Base-by-base conservation (phyloP, 345 rosid species). In the Eucalyptus camaldulensis region DNA sequence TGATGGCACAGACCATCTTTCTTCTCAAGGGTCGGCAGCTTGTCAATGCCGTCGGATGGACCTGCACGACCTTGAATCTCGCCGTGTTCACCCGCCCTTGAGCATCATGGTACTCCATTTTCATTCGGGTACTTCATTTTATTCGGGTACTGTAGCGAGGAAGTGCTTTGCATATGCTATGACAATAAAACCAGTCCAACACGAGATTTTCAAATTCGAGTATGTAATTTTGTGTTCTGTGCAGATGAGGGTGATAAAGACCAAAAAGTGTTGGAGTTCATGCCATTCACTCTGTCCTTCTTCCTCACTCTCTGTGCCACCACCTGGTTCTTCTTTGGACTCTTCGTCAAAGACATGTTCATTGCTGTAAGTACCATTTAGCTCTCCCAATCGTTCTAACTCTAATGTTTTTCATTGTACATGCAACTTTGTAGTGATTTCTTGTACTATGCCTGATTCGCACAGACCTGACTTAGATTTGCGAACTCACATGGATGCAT, bases 211-310 rank as follows among this genome's bases (percentile, higher is more conserved):
- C 12, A 16, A 81, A 8, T 76, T 43, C 4, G 44, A 40, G 37
- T 5, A 24, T 14, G 22, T 24, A 22, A 33, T 27, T 22, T 51
- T 22, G 53, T 43, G 13, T 88, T 31, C 69, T 40, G 3, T 87
- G 12, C 92, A 94, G 97, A 87, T 92, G 91, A 81, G 33, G 37
- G 95, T 95, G 6, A 87, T 95, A 65, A 90, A 65, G 85, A 93
- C 95, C 43, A 89, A 89, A 90, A 91, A 93, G 95, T 40, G 95
- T 93, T 93, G 9, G 93, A 95, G 45, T 94, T 87, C 93, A 92
- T 95, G 95, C 96, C 97, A 2, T 89, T 94, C 86, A 2, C 93
- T 13, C 88, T 93, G 50, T 95, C 97, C 11, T 91, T 92, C 43
- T 92, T 89, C 92, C 90, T 91, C 29, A 91, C 93, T 4, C 65